Percentiles rank a stretch among this genome's conserved stretches.
These are phyloP conservation scores for Beauveria scarabaeidicola DNA, from an alignment of 2,329 filamentous ascomycete genomes.

Conservation along the genomic window DNA sequence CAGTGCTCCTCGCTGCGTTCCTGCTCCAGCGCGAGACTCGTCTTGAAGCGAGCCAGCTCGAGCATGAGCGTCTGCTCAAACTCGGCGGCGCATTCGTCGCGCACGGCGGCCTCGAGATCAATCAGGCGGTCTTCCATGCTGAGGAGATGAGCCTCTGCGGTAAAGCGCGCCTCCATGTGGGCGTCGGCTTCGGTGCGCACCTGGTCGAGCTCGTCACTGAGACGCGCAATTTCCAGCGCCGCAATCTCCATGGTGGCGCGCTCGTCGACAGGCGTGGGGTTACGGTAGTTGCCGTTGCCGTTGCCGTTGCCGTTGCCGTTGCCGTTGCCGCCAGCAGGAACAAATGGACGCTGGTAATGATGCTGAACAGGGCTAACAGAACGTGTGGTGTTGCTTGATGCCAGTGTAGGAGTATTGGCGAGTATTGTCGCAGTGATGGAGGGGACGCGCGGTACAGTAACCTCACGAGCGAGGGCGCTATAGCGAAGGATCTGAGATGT, in stretches of 20 bases:
- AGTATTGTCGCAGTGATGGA: conserved; percentile 68
- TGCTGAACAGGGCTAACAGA: conserved; percentile 25
- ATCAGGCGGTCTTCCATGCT: conserved; percentile 58
- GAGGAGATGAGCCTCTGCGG: conserved; percentile 65
- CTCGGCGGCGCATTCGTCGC: conserved; percentile 81
- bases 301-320: conserved; percentile 16
- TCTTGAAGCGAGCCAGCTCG: conserved; percentile 76
- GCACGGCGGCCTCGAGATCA: conserved; percentile 70
- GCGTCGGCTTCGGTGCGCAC: conserved; percentile 60
- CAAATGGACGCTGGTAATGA: conserved; percentile 29
- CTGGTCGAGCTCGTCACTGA: conserved; percentile 63
- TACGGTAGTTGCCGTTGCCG: conserved; percentile 26
- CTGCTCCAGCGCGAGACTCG: conserved; percentile 65
- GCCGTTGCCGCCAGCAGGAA: conserved; percentile 27
- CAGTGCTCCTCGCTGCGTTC: conserved; percentile 77
- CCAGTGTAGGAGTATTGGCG: conserved; percentile 22
- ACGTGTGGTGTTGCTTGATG: conserved; percentile 16
- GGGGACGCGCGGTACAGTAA: conserved; percentile 82
- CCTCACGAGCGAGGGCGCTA: conserved; percentile 83
- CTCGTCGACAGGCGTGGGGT: conserved; percentile 37
- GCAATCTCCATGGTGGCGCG: conserved; percentile 74
- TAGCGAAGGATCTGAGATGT: conserved; percentile 95
- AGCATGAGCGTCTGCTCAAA: conserved; percentile 70
- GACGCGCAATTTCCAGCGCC: conserved; percentile 69
- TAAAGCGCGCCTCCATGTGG: conserved; percentile 60